Evolutionary conservation across 177 flowering plant species (phyloP), one percentile per base, ranked within the genome.

Genomic region (Telopea speciosissima): DNA sequence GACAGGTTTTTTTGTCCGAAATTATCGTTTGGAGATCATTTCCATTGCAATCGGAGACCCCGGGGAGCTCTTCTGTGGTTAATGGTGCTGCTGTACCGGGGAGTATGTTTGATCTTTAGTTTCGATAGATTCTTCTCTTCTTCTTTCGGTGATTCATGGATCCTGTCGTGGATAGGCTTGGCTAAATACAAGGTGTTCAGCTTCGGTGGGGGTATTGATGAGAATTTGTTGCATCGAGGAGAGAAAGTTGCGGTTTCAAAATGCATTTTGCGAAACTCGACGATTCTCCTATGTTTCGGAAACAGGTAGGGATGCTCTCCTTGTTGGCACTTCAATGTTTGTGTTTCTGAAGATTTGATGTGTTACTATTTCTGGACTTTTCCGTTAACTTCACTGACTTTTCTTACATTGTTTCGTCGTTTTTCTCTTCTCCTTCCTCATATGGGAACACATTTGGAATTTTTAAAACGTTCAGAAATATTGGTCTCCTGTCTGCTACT

Each of bases 261-360:
- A 88, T 86, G 92, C 85, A 80, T 68, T 88, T 86, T 73, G 28
- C 84, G 21, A 84, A 79, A 66, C 84, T 87, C 42, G 90, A 87
- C 69, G 90, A 87, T 79, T 85, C 90, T 59, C 90, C 90, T 21
- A 87, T 87, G 90, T 85, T 87, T 70, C 82, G 89, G 68, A 81
- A 83, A 65, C 87, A 87, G 84, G 90, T 85, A 16, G 24, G 61
- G 14, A 58, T 61, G 63, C 0, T 61, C 12, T 61, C 16, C 16
- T 61, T 23, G 10, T 61, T 23, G 13, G 63, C 28, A 23, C 16
- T 2, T 61, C 3, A 6, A 7, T 60, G 28, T 24, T 23, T 61
- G 26, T 61, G 63, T 61, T 61, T 61, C 25, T 10, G 7, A 61
- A 13, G 63, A 8, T 23, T 61, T 14, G 26, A 23, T 61, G 2